Percentiles rank a stretch among this genome's conserved stretches.
These are phyloP conservation scores for Phaeosphaeriaceae sp. DNA, from an alignment of 2,329 filamentous ascomycete species.

Conservation along the genomic window DNA sequence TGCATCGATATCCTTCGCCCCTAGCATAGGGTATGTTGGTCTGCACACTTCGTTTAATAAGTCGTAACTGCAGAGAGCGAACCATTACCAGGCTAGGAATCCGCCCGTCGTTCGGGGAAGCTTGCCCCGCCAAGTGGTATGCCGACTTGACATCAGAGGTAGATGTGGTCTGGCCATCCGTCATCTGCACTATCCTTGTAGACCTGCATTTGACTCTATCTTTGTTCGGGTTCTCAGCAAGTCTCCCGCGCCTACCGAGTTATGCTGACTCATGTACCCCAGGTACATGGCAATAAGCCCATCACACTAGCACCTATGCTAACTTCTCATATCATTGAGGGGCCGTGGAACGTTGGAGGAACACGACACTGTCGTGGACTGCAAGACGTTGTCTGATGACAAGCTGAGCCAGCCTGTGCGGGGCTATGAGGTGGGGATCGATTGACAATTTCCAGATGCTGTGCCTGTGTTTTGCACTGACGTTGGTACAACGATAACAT, in stretches of 20 bases:
- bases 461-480: not conserved
- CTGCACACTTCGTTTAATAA: conserved; percentile 29
- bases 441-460: not conserved
- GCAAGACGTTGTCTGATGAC: conserved; percentile 1
- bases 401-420: conserved; percentile 18
- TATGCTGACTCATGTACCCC: conserved; percentile 10
- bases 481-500: not conserved
- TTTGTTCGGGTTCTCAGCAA: conserved; percentile 15
- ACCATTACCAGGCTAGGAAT: conserved; percentile 31
- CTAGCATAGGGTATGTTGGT: conserved; percentile 37
- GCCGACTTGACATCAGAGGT: conserved; percentile 36
- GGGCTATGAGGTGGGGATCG: conserved; percentile 28
- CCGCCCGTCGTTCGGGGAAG: conserved; percentile 38
- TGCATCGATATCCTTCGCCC: conserved; percentile 34
- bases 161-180: conserved; percentile 34
- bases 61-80: conserved; percentile 25
- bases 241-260: conserved; percentile 37
- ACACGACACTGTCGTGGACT: not conserved
- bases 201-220: conserved; percentile 38
- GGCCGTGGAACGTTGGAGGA: not conserved
- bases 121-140: conserved; percentile 32
- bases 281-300: not conserved
- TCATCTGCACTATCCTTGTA: conserved; percentile 36
- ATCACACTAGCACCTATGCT: not conserved
- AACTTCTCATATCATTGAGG: not conserved